phyloP scores from a whole-genome alignment of 176 grass and related monocot genomes.

The Aegilops tauschii region DNA sequence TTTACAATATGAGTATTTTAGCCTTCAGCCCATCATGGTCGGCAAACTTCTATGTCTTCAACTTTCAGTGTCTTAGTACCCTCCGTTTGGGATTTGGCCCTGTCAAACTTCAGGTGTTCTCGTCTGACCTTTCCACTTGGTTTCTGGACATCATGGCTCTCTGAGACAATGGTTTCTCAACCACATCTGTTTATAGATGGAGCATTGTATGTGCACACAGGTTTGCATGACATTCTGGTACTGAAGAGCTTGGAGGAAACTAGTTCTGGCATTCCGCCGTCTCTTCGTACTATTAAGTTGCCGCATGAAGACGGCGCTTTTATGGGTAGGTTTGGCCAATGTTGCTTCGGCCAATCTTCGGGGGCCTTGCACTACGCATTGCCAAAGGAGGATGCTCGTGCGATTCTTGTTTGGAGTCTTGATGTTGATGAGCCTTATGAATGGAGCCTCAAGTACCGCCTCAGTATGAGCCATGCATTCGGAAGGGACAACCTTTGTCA shows the following conservation, averaged over 20 bases:
- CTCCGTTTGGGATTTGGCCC: neutral
- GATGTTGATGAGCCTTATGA: neutral
- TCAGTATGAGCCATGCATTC: constrained; percentile 24
- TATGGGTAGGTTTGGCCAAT: neutral
- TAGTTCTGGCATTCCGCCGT: neutral
- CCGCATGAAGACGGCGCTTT: neutral
- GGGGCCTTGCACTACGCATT: constrained; percentile 25
- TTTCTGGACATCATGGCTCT: neutral
- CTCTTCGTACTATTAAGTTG: neutral
- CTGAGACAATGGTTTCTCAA: neutral
- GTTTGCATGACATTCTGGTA: neutral
- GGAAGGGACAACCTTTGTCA: constrained; percentile 13
- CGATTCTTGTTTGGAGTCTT: constrained; percentile 23
- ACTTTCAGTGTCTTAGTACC: constrained; percentile 1
- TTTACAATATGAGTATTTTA: constrained; percentile 1
- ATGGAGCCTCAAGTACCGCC: constrained; percentile 9
- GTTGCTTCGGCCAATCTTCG: constrained; percentile 32
- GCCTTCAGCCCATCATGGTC: constrained; percentile 24
- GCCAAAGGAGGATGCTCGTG: neutral
- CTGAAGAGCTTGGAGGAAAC: neutral
- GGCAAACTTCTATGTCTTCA: constrained; percentile 33
- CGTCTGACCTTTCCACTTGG: neutral
- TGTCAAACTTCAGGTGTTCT: constrained; percentile 19
- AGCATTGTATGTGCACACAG: neutral
- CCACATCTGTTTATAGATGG: neutral